Evolutionary conservation across 805 yeast species (phyloP).

Genomic region (Wickerhamiella australiensis): DNA sequence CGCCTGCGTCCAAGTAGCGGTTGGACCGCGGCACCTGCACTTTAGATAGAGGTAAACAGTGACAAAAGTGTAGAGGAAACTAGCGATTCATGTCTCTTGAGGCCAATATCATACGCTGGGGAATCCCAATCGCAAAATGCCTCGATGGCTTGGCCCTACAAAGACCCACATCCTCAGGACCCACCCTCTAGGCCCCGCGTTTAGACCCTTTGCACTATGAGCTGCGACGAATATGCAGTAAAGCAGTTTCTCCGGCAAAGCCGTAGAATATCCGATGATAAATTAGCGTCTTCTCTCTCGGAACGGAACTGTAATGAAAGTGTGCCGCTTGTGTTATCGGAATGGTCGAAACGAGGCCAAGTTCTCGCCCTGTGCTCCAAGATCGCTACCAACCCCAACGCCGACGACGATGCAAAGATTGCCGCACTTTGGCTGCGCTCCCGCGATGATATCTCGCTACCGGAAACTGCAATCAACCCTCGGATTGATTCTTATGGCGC

Average conservation of each 20-base stretch:
- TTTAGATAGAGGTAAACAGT: no score
- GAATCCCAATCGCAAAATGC: no score
- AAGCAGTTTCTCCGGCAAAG: conserved; percentile 5
- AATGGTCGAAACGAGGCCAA: conserved; percentile 14
- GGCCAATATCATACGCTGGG: no score
- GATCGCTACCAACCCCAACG: conserved; percentile 3
- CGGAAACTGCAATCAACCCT: conserved; percentile 20
- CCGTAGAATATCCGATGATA: conserved; percentile 4
- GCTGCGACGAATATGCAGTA: conserved; percentile 7
- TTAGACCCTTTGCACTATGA: background rate
- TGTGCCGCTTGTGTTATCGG: conserved; percentile 8
- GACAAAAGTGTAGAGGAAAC: no score
- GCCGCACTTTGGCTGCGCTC: conserved; percentile 18
- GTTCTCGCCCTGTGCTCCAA: conserved; percentile 6
- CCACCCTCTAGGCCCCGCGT: background rate
- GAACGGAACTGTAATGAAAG: background rate
- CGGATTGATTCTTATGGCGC: conserved; percentile 23
- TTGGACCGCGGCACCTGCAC: no score
- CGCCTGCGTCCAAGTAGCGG: background rate
- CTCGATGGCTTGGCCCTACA: no score
- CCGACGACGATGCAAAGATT: conserved; percentile 6
- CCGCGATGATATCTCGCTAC: conserved; percentile 19
- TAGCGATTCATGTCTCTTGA: no score
- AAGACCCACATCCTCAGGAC: background rate
- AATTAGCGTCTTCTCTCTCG: background rate